Percentiles rank a stretch among this genome's conserved stretches.
Conservation (phyloP, 352 stramenopile species). For the Lagenidium giganteum region DNA sequence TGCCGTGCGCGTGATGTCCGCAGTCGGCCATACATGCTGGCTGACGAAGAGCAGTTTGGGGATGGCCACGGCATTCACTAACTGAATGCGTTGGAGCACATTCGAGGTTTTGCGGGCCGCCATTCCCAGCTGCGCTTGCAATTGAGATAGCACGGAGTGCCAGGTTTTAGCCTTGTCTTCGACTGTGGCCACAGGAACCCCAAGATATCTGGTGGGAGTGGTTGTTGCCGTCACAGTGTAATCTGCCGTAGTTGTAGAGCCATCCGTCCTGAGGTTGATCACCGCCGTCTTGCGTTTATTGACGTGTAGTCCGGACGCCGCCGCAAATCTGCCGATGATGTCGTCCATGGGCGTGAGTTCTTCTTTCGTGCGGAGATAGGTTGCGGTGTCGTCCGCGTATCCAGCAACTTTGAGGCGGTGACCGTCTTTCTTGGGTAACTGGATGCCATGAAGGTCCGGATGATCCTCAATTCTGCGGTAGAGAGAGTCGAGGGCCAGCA, state of each 20-base stretch:
- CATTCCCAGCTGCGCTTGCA: background rate
- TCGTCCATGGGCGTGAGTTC: background rate
- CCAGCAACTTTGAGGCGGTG: too few relatives aligned
- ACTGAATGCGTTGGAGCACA: background rate
- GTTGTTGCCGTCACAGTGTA: background rate
- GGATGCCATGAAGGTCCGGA: too few relatives aligned
- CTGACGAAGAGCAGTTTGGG: slow-evolving; percentile 8
- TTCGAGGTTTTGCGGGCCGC: slow-evolving; percentile 5
- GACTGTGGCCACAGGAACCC: slow-evolving; percentile 1
- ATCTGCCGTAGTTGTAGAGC: background rate
- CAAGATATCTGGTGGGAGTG: slow-evolving; percentile 3
- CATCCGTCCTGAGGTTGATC: background rate
- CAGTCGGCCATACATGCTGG: slow-evolving; percentile 4
- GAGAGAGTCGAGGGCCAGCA: too few relatives aligned
- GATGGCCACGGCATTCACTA: slow-evolving; percentile 3
- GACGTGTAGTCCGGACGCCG: background rate
- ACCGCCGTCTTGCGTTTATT: slow-evolving; percentile 1
- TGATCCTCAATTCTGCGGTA: too few relatives aligned
- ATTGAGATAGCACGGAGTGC: background rate
- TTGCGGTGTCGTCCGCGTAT: slow-evolving; percentile 9
- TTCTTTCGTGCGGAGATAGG: background rate
- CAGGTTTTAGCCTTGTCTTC: background rate
- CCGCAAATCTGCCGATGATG: background rate
- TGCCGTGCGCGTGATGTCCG: too few relatives aligned
- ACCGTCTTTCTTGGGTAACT: too few relatives aligned